phyloP scores from a whole-genome alignment of 345 rosid genomes.

The Lepidium didymum region DNA sequence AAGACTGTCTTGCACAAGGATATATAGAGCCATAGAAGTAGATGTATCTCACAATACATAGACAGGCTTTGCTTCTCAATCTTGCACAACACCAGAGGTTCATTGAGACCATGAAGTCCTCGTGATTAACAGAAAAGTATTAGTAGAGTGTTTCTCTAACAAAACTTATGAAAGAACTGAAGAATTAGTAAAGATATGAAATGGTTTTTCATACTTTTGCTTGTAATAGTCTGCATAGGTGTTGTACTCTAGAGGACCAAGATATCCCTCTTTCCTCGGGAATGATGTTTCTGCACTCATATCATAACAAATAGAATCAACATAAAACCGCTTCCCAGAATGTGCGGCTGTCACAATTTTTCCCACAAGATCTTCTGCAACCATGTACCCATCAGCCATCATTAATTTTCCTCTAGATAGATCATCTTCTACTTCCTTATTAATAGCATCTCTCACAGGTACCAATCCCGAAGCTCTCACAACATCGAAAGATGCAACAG shows the following conservation, averaged over 20 bases:
- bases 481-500: slow-evolving; percentile 85
- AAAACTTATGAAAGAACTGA: background rate
- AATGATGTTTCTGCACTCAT: slow-evolving; percentile 94
- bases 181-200: background rate
- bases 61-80: slow-evolving; percentile 38
- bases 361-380: slow-evolving; percentile 64
- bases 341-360: slow-evolving; percentile 93
- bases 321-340: slow-evolving; percentile 98
- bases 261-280: slow-evolving; percentile 98
- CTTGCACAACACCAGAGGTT: slow-evolving; percentile 46
- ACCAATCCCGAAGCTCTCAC: slow-evolving; percentile 91
- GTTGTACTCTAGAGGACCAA: slow-evolving; percentile 94
- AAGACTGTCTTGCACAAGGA: slow-evolving; percentile 39
- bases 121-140: slow-evolving; percentile 11
- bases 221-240: slow-evolving; percentile 88
- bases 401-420: slow-evolving; percentile 48
- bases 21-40: slow-evolving; percentile 26
- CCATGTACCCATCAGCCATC: slow-evolving; percentile 72
- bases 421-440: slow-evolving; percentile 32
- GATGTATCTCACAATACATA: slow-evolving; percentile 15
- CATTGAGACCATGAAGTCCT: slow-evolving; percentile 34
- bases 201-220: slow-evolving; percentile 60
- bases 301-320: slow-evolving; percentile 75
- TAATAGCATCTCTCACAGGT: slow-evolving; percentile 49
- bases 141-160: slow-evolving; percentile 8